Evolutionary conservation across 306 rosid species (phyloP), one percentile per base, ranked within the genome.

Genomic region (Comarum palustre): DNA sequence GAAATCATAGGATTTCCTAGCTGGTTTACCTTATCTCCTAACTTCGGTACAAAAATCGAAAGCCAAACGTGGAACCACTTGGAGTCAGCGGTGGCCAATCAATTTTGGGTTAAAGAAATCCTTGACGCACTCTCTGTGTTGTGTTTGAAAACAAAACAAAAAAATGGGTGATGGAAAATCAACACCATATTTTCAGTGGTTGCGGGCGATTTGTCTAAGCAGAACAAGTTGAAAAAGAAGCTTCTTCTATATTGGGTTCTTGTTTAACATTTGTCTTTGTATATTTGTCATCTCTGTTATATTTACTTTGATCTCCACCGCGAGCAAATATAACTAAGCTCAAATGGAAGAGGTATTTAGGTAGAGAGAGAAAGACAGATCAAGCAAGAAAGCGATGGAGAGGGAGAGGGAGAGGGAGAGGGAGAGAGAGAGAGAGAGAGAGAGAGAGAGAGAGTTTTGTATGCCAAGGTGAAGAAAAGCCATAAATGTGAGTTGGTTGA

Each of bases 401-500:
- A 27, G 63, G 25, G 38, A 25, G 64, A 58, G 34, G 8, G 16
- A 82, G 72, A 54, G 13, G 22, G 31, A 54, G 6, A 19, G 8
- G 27, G 8, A 29, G 39, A 27, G 63, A 58, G 38, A 25, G 64
- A 58, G 34, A 41, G 16, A 82, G 72, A 50, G 25, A 80, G 71
- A 55, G 19, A 73, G 45, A 9, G 66, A 66, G 41, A 71, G 72
- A 57, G 66, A 62, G 22, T 63, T 38, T 19, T 22, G 1, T 54
- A 9, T 71, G 75, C 55, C 66, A 24, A 71, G 42, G 51, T 17
- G 68, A 43, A 80, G 52, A 4, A 38, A 47, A 79, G 92, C 97
- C 74, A 87, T 94, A 85, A 89, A 91, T 94, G 98, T 85, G 84
- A 85, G 88, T 85, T 89, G 92, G 97, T 91, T 82, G 96, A 85